Evolutionary conservation across 768 basidiomycete species (phyloP).

Genomic region (Lactifluus echinatus): DNA sequence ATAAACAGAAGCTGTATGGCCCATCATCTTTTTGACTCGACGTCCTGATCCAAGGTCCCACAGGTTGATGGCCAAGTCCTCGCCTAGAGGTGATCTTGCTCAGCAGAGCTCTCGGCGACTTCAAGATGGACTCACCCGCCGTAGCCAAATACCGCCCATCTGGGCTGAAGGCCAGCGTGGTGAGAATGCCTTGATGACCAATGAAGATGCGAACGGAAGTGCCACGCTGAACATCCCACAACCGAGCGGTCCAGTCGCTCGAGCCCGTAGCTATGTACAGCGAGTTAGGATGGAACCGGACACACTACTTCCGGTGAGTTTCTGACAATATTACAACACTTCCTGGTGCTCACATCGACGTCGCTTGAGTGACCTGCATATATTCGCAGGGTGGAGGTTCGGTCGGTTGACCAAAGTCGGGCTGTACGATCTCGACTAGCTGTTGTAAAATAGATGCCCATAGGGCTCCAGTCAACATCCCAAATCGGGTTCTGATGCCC

Average conservation of each 20-base stretch:
- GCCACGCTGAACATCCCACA: constrained; percentile 98
- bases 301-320: constrained; percentile 48
- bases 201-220: constrained; percentile 91
- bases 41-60: constrained; percentile 97
- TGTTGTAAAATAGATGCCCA: constrained; percentile 97
- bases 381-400: constrained; percentile 75
- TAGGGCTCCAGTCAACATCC: constrained; percentile 98
- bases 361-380: constrained; percentile 96
- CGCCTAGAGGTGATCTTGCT: constrained; percentile 39
- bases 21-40: constrained; percentile 92
- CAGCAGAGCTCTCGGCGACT: neutral
- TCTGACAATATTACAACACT: neutral
- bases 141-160: constrained; percentile 92
- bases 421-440: constrained; percentile 92
- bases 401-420: constrained; percentile 91
- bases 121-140: constrained; percentile 44
- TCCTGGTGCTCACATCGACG: constrained; percentile 69
- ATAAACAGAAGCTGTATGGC: constrained; percentile 84
- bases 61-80: constrained; percentile 87
- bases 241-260: constrained; percentile 87
- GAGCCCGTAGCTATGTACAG: constrained; percentile 96
- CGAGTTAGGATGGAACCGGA: constrained; percentile 96
- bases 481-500: constrained; percentile 97
- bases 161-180: constrained; percentile 81
- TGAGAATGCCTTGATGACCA: constrained; percentile 86